Conservation (phyloP, 495 filamentous ascomycete species). For the Aspergillus funiculosus region DNA sequence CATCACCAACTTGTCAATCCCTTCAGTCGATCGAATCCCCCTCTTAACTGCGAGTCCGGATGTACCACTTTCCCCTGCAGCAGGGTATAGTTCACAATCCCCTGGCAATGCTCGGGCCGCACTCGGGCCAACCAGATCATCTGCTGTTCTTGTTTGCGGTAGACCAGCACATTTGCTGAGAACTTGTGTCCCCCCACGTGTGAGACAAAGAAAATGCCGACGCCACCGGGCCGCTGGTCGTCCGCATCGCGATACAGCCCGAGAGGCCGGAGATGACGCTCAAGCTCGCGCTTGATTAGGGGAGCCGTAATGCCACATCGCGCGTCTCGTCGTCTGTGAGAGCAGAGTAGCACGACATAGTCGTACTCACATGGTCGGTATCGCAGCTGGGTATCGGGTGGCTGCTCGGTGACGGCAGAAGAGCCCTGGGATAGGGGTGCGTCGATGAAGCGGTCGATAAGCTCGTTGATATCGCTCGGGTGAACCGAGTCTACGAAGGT, state of each 20-base stretch:
- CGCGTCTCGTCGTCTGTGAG: constrained; percentile 83
- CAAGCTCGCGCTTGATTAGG: constrained; percentile 75
- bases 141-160: constrained; percentile 66
- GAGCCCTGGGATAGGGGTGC: constrained; percentile 51
- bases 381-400: constrained; percentile 22
- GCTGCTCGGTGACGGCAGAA: constrained; percentile 5
- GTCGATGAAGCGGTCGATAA: constrained; percentile 66
- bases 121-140: constrained; percentile 93
- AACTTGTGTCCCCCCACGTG: constrained; percentile 97
- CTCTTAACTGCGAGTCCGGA: constrained; percentile 74
- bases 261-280: constrained; percentile 76
- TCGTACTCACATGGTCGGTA: constrained; percentile 69
- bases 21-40: constrained; percentile 76
- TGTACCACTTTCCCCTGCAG: constrained; percentile 91
- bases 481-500: constrained; percentile 75
- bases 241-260: constrained; percentile 82
- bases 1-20: constrained; percentile 86
- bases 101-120: constrained; percentile 86
- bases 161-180: constrained; percentile 84
- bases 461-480: constrained; percentile 56
- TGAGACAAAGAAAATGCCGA: constrained; percentile 88
- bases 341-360: constrained; percentile 88
- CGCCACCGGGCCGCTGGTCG: constrained; percentile 79
- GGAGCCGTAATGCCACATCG: constrained; percentile 92
- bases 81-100: constrained; percentile 81